Base-by-base conservation (phyloP, 441 rosid species). In the Arabidopsis hybrid region DNA sequence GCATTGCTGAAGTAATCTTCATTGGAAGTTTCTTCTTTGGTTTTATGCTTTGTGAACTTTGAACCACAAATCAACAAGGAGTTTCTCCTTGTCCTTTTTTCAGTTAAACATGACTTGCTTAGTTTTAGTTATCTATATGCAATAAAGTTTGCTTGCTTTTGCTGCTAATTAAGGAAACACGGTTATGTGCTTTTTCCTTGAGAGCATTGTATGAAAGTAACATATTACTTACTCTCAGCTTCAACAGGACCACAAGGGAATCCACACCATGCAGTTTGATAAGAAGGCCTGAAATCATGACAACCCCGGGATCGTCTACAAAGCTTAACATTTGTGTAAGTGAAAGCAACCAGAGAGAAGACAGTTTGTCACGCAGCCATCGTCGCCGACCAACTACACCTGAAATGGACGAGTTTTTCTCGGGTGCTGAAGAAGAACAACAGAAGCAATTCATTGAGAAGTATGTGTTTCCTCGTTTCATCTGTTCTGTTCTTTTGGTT, bases 261-360 rank as follows among this genome's bases (percentile, higher is more conserved):
- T 87, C 93, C 60, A 90, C 97, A 56, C 98, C 97, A 50, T 85
- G 96, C 81, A 91, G 93, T 82, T 85, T 88, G 86, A 83, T 84
- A 45, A 80, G 92, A 80, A 88, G 83, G 70, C 85, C 91, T 4
- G 96, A 89, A 45, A 78, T 60, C 57, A 78, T 83, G 61, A 81
- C 85, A 69, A 92, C 85, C 55, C 95, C 96, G 7, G 85, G 92
- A 67, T 89, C 97, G 6, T 84, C 91, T 18, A 85, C 86, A 56
- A 86, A 88, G 74, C 84, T 82, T 38, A 63, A 85, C 69, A 17
- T 43, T 52, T 47, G 75, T 80, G 46, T 81, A 75, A 75, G 79
- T 55, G 91, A 80, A 49, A 71, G 68, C 81, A 63, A 84, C 60
- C 81, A 45, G 71, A 78, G 83, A 80, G 51, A 72, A 55, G 85